Evolutionary conservation across 306 rosid species (phyloP).

Genomic region (Ceratonia siliqua): DNA sequence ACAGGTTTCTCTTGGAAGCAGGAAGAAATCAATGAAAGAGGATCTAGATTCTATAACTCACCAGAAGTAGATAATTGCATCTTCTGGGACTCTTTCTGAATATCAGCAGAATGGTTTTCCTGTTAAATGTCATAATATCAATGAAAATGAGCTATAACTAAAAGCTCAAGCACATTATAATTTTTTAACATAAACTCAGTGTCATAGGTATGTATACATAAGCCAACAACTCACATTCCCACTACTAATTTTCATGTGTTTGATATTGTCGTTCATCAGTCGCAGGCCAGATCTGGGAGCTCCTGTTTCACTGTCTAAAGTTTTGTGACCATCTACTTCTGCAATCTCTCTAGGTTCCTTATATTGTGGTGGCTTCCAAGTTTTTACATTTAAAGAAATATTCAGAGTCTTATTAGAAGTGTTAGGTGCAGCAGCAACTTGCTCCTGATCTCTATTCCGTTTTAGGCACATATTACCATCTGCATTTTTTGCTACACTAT

Average conservation of each 20-base stretch:
- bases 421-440: constrained; percentile 45
- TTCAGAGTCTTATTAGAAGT: constrained; percentile 64
- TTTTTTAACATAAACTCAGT: constrained; percentile 4
- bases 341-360: constrained; percentile 61
- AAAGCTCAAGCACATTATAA: constrained; percentile 7
- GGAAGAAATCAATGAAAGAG: not conserved
- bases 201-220: not conserved
- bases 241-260: constrained; percentile 42
- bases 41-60: constrained; percentile 45
- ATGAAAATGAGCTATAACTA: not conserved
- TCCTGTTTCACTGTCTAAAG: constrained; percentile 38
- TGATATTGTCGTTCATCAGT: constrained; percentile 47
- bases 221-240: constrained; percentile 61
- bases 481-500: constrained; percentile 55
- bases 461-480: constrained; percentile 42
- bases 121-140: constrained; percentile 40
- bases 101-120: constrained; percentile 52
- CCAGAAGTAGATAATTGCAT: constrained; percentile 53
- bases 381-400: constrained; percentile 64
- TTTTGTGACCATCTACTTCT: constrained; percentile 48
- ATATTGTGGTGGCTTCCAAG: constrained; percentile 71
- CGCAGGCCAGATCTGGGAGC: constrained; percentile 49
- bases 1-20: constrained; percentile 5
- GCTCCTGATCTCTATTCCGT: constrained; percentile 51
- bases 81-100: constrained; percentile 56